Conservation (phyloP, 495 filamentous ascomycete genomes). For the Peziza echinospora region DNA sequence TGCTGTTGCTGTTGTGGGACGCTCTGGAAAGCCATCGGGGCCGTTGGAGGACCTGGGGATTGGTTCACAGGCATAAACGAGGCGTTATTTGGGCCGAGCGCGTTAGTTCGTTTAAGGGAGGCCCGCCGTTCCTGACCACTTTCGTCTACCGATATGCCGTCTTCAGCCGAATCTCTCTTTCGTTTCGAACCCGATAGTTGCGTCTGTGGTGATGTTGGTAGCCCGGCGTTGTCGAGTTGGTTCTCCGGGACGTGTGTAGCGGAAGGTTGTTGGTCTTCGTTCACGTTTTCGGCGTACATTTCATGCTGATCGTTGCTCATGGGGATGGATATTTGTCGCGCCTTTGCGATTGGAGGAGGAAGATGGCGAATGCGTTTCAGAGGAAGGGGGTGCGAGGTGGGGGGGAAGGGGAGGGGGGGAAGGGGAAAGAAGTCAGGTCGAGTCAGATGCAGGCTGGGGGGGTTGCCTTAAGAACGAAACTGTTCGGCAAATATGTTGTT, state of each 20-base stretch:
- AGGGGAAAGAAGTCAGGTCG: background rate
- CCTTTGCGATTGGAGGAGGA: background rate
- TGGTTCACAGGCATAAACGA: constrained; percentile 20
- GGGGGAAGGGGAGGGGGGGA: background rate
- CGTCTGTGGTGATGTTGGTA: background rate
- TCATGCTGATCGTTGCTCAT: constrained; percentile 20
- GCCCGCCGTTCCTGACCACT: constrained; percentile 14
- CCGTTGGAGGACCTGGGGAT: background rate
- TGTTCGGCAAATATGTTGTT: background rate
- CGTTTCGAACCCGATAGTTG: constrained; percentile 9
- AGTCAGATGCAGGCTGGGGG: background rate
- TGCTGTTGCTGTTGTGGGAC: background rate
- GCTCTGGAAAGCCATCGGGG: background rate
- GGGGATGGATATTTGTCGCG: constrained; percentile 10
- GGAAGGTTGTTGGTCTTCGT: constrained; percentile 15
- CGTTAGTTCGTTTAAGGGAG: constrained; percentile 18
- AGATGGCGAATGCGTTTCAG: background rate
- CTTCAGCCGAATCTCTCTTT: constrained; percentile 19
- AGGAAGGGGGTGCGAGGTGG: background rate
- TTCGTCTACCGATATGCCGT: constrained; percentile 9
- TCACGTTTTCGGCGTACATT: constrained; percentile 16
- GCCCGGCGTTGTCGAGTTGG: background rate
- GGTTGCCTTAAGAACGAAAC: background rate
- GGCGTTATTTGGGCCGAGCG: constrained; percentile 12
- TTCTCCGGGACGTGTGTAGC: background rate